Evolutionary conservation across 73 alveolate species (phyloP).

Genomic region (Symbiodinium natans): DNA sequence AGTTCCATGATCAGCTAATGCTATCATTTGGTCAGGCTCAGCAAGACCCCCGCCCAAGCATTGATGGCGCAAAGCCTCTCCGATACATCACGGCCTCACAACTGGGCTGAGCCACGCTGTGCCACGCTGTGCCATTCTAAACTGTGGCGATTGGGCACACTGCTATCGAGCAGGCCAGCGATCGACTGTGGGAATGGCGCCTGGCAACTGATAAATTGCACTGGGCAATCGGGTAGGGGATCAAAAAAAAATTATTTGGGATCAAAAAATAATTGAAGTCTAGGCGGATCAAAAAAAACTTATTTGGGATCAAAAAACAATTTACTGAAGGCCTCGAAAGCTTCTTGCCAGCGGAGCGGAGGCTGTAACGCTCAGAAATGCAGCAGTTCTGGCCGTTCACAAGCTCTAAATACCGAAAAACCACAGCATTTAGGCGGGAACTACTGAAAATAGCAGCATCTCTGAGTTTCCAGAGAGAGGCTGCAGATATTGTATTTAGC

Average conservation of each 20-base stretch:
- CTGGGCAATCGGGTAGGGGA: neutral
- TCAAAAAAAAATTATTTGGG: neutral
- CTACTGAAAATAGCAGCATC: too few species aligned
- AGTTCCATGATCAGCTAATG: neutral
- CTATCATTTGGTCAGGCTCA: neutral
- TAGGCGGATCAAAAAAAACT: too few species aligned
- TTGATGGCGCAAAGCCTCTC: conserved; percentile 79
- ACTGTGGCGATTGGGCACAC: neutral
- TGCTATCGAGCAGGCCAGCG: conserved; percentile 83
- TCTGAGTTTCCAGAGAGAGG: too few species aligned
- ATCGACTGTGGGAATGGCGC: conserved; percentile 88
- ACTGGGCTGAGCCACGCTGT: too few species aligned
- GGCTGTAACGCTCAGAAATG: too few species aligned
- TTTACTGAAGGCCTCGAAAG: too few species aligned
- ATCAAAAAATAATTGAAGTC: neutral
- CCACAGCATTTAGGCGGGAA: too few species aligned
- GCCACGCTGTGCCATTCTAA: neutral
- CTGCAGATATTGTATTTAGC: too few species aligned
- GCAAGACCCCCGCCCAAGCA: conserved; percentile 48
- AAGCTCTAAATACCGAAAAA: too few species aligned
- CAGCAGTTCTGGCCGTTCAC: too few species aligned
- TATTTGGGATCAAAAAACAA: too few species aligned
- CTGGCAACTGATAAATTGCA: neutral
- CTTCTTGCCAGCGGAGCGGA: too few species aligned
- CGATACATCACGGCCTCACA: conserved; percentile 46